These are phyloP conservation scores for Ceratorhiza oryzae-sativae DNA, from an alignment of 1,284 basidiomycete species.

Conservation along the genomic window DNA sequence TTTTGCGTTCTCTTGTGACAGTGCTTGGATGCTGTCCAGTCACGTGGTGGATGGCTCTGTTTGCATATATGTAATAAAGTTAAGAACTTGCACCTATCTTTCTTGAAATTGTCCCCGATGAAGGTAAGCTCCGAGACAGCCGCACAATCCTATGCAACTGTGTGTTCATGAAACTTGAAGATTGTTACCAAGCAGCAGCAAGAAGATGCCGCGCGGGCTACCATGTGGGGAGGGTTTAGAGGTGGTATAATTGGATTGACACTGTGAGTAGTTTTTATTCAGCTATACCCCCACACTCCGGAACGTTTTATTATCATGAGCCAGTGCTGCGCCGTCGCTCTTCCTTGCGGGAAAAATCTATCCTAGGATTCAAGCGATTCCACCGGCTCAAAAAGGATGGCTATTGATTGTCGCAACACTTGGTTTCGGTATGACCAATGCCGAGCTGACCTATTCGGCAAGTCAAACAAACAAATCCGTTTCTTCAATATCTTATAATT, in stretches of 20 bases:
- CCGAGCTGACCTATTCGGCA: conserved; percentile 23
- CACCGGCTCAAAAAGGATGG: conserved; percentile 13
- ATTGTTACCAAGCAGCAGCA: conserved; percentile 30
- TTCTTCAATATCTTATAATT: not conserved
- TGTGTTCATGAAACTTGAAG: not conserved
- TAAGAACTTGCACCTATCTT: too few species aligned
- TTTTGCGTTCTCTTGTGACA: too few species aligned
- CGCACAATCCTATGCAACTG: not conserved
- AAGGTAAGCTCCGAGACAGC: not conserved
- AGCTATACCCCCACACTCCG: not conserved
- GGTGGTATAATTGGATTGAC: conserved; percentile 15
- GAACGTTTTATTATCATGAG: not conserved
- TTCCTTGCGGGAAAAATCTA: conserved; percentile 9
- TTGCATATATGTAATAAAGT: not conserved
- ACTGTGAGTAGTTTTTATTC: not conserved
- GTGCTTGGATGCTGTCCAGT: too few species aligned
- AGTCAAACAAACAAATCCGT: not conserved
- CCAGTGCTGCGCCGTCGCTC: conserved; percentile 1
- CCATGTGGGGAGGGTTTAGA: conserved; percentile 37
- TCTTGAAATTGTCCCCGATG: not conserved
- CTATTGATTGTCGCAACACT: conserved; percentile 13
- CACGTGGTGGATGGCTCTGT: not conserved
- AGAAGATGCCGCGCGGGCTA: conserved; percentile 26
- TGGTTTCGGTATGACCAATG: conserved; percentile 25
- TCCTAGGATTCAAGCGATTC: conserved; percentile 17